Base-by-base conservation (phyloP, 805 yeast genomes). In the Yarrowia porcina region DNA sequence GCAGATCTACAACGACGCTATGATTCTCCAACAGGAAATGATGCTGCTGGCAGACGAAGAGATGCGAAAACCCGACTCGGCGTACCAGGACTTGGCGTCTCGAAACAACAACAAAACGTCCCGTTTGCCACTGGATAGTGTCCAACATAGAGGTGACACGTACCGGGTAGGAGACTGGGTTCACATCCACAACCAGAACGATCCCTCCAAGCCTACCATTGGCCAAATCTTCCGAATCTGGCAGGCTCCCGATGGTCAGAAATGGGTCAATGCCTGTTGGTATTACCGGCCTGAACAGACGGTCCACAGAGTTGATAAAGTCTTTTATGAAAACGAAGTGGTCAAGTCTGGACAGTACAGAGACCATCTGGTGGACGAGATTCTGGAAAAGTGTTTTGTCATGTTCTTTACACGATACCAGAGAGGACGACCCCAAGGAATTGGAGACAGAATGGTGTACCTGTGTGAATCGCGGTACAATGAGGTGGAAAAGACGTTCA, bases 241-340 rank as follows among this genome's bases (percentile, higher is more conserved):
- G 99, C 84, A 86, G 65, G 78, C 81, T 6, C 77, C 80, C 18
- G 96, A 91, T 67, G 96, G 92, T 63, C 85, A 86, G 69, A 83
- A 87, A 65, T 92, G 92, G 85, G 82, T 92, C 71, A 93, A 94
- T 72, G 96, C 90, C 39, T 94, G 98, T 78, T 94, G 98, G 99
- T 94, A 93, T 75, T 88, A 90, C 71, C 84, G 98, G 68, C 97
- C 99, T 0, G 98, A 94, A 73, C 97, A 96, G 80, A 94, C 99
- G 0, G 96, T 94, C 47, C 99, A 94, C 74, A 83, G 96, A 69
- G 87, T 81, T 45, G 98, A 94, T 75, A 80, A 97, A 70, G 76
- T 91, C 63, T 94, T 94, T 73, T 90, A 89, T 76, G 90, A 87
- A 68, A 91, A 94, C 72, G 99, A 94, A 76, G 98, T 94, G 35